phyloP scores from a whole-genome alignment of 2,329 filamentous ascomycete species.

The Colletotrichum filicis region DNA sequence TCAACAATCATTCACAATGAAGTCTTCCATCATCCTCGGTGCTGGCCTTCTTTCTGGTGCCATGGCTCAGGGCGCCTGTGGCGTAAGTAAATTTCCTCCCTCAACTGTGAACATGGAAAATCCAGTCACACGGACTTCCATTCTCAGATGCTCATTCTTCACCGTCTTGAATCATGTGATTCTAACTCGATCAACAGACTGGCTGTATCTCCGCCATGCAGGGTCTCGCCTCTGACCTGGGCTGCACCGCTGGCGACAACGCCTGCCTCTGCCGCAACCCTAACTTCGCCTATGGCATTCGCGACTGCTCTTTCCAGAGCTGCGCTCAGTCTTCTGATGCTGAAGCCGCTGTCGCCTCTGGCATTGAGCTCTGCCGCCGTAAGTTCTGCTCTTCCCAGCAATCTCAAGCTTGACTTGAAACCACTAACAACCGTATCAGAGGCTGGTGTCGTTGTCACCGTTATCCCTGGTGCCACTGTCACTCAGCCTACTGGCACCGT shows the following conservation, averaged over 20 bases:
- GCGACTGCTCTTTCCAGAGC: constrained; percentile 59
- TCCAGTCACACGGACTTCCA: background rate
- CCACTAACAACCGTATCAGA: constrained; percentile 5
- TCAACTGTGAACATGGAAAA: background rate
- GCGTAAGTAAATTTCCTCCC: constrained; percentile 54
- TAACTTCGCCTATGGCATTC: constrained; percentile 61
- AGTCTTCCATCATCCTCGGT: constrained; percentile 24
- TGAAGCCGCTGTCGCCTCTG: constrained; percentile 51
- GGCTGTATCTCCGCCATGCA: constrained; percentile 52
- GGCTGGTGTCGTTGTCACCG: constrained; percentile 16
- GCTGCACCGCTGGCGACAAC: constrained; percentile 54
- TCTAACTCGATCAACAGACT: constrained; percentile 17
- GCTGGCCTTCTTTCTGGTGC: constrained; percentile 50
- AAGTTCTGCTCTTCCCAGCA: constrained; percentile 32
- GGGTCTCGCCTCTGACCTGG: constrained; percentile 52
- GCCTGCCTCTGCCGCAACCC: constrained; percentile 59
- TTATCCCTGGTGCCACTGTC: constrained; percentile 41
- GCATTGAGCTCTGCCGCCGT: constrained; percentile 51
- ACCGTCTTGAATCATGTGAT: background rate
- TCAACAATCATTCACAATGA: constrained; percentile 28
- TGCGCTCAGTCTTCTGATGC: constrained; percentile 50
- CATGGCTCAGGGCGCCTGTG: constrained; percentile 55
- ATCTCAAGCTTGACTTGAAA: background rate
- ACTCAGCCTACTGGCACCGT: constrained; percentile 18
- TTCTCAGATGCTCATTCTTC: background rate